phyloP scores from a whole-genome alignment of 2,329 filamentous ascomycete genomes.

The Aspergillus caelatus region DNA sequence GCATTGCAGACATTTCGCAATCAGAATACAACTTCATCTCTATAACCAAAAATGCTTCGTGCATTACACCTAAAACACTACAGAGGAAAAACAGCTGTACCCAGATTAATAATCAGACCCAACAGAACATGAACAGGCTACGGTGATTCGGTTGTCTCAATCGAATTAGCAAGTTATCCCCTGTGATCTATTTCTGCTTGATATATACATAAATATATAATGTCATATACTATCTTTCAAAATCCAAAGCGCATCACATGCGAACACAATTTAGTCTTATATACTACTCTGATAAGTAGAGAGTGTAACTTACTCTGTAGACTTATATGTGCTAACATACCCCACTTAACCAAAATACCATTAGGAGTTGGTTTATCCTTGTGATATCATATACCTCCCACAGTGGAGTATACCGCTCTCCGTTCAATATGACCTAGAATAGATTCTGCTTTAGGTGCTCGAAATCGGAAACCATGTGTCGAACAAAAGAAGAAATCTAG shows the following conservation, averaged over 20 bases:
- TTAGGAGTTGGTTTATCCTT: not conserved
- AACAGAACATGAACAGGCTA: no score
- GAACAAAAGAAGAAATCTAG: not conserved
- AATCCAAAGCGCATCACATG: not conserved
- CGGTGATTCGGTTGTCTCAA: no score
- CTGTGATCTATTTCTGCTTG: no score
- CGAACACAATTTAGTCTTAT: not conserved
- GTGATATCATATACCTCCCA: not conserved
- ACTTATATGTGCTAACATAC: not conserved
- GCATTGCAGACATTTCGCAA: not conserved
- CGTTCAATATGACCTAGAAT: not conserved
- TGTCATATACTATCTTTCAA: not conserved
- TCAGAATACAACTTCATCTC: not conserved
- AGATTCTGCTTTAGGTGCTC: not conserved
- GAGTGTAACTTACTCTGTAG: not conserved
- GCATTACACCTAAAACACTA: not conserved
- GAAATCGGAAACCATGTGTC: not conserved
- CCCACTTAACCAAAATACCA: not conserved
- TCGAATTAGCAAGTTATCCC: no score
- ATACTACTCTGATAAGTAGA: not conserved
- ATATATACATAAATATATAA: no score
- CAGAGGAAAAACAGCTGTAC: not conserved
- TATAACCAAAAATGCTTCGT: not conserved
- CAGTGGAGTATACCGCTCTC: not conserved
- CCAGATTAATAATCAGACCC: not conserved